Percentiles rank a stretch among this genome's conserved stretches.
Evolutionary conservation across 2,329 filamentous ascomycete species (phyloP).

Genomic region (Ophioceras dolichostomum): DNA sequence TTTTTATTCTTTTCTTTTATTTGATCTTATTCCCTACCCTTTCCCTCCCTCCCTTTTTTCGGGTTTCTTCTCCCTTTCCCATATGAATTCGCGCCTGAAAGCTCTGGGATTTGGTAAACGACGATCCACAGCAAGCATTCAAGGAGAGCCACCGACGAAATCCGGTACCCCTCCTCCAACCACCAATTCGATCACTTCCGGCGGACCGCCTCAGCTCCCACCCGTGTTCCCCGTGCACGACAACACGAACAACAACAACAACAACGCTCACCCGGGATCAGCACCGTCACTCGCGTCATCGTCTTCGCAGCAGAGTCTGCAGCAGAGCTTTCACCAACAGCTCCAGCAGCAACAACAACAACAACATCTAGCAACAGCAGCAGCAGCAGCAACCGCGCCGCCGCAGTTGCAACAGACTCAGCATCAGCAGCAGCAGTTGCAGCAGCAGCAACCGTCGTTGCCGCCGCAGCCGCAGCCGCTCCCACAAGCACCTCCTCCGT

Average conservation of each 20-base stretch:
- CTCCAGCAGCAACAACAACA: too few relatives aligned
- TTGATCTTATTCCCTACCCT: conserved; percentile 1
- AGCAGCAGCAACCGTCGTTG: too few relatives aligned
- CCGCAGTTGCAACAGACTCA: too few relatives aligned
- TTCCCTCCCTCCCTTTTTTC: conserved; percentile 4
- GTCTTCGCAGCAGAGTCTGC: conserved; percentile 34
- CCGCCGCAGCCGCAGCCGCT: too few relatives aligned
- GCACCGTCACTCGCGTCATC: conserved; percentile 32
- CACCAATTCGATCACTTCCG: conserved; percentile 15
- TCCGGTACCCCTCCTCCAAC: conserved; percentile 17
- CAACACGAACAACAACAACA: too few relatives aligned
- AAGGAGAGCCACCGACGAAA: conserved; percentile 26
- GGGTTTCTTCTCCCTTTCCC: conserved; percentile 27
- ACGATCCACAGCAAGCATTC: conserved; percentile 54
- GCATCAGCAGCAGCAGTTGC: too few relatives aligned
- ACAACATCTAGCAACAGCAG: too few relatives aligned
- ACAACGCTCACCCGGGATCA: conserved; percentile 20
- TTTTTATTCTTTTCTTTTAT: conserved; percentile 8
- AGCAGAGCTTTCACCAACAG: too few relatives aligned
- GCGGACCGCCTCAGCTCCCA: conserved; percentile 6
- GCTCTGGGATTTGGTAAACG: conserved; percentile 73
- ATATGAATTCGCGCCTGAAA: conserved; percentile 73
- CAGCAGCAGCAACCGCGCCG: too few relatives aligned
- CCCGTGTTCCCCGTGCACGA: conserved; percentile 14
- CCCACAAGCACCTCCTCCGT: too few relatives aligned